Base-by-base conservation (phyloP, 2,329 filamentous ascomycete species). In the Hansfordia pulvinata region DNA sequence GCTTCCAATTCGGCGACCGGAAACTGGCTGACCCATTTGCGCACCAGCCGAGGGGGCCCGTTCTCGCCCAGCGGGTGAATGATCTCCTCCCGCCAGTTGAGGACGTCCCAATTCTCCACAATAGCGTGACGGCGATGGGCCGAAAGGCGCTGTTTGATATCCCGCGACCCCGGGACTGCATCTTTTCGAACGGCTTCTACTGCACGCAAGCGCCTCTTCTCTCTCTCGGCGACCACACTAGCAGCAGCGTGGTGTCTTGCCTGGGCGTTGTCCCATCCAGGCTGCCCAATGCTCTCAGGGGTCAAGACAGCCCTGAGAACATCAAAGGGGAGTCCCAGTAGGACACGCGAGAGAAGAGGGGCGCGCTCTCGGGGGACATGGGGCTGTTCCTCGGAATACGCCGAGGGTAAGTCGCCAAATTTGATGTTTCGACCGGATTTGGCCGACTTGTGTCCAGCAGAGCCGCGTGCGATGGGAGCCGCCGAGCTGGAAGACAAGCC, bases 311-410 rank as follows among this genome's bases (percentile, higher is more conserved):
- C 61, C 47, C 78, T 75, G 14, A 86, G 56, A 16, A 76, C 55
- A 10, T 64, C 56, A 37, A 79, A 80, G 0, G 80, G 80, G 5
- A 85, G 53, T 20, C 80, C 81, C 27, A 83, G 53, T 3, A 86
- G 55, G 13, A 82, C 56, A 16, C 67, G 72, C 0, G 80, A 84
- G 5, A 85, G 52, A 0, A 64, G 49, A 0, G 58, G 56, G 24
- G 46, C 43, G 12, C 47, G 41, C 18, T 48, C 44, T 13, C 42
- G 40, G 10, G 39, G 37, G 8, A 38, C 32, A 8, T 35, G 27
- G 2, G 27, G 8, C 2, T 35, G 34, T 21, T 46, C 48, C 20
- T 54, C 53, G 3, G 52, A 46, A 24, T 38, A 42, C 4, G 43
- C 37, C 31, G 34, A 54, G 26, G 39, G 69, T 12, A 76, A 53